Percentiles rank a stretch among this genome's conserved stretches.
Evolutionary conservation across 441 rosid genomes (phyloP).

Genomic region (Kokia cookei): DNA sequence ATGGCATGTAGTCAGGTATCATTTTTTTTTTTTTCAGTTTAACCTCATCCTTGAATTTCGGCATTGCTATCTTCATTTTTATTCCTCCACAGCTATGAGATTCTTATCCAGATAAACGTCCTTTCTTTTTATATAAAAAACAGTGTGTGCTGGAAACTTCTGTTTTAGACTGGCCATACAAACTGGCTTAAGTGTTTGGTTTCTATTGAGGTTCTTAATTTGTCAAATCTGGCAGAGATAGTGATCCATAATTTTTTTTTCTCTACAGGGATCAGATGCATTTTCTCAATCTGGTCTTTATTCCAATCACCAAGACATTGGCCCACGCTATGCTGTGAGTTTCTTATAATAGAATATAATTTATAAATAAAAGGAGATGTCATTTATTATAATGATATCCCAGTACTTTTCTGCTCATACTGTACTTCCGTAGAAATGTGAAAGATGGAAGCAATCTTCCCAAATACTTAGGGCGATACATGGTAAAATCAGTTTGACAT

Average conservation of each 20-base stretch:
- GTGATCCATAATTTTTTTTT: slow-evolving; percentile 13
- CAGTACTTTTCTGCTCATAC: neutral
- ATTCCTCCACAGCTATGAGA: neutral
- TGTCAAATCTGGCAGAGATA: slow-evolving; percentile 12
- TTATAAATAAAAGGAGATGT: neutral
- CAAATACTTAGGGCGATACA: neutral
- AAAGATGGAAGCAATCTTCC: neutral
- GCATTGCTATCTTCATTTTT: neutral
- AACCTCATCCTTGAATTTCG: neutral
- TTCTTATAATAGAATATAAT: neutral
- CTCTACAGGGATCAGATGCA: slow-evolving; percentile 88
- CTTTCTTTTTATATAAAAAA: neutral
- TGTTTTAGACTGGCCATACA: no score
- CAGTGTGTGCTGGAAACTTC: no score
- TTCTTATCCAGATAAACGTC: neutral
- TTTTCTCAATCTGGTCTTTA: slow-evolving; percentile 98
- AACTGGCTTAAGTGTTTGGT: neutral
- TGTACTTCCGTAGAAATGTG: neutral
- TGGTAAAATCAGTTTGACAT: neutral
- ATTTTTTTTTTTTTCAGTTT: slow-evolving; percentile 11
- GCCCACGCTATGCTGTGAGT: slow-evolving; percentile 79
- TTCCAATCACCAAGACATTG: slow-evolving; percentile 99
- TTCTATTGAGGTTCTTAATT: slow-evolving; percentile 1
- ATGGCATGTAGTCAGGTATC: slow-evolving; percentile 99
- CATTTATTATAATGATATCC: neutral